Base-by-base conservation (phyloP, 192 early-diverging fungal species). In the Backusella psychrophila region DNA sequence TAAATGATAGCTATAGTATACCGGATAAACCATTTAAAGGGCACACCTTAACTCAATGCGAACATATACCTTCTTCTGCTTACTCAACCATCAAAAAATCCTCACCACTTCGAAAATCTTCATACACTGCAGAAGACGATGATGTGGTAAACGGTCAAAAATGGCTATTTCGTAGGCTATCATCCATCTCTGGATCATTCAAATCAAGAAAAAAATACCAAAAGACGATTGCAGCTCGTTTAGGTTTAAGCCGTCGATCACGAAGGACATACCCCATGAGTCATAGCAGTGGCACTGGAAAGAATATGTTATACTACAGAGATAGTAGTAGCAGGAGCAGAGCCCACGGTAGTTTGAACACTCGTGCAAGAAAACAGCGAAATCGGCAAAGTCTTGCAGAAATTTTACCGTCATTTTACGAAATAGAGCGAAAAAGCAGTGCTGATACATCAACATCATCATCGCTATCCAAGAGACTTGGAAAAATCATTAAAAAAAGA, bases 401-500 rank as follows among this genome's bases (percentile, higher is more conserved):
- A 26, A 63, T 63, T 63, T 63, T 63, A 29, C 56, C 56, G 29
- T 63, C 56, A 63, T 63, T 63, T 26, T 63, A 63, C 9, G 56
- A 63, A 29, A 63, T 63, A 4, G 56, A 63, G n/a, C 21, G 12
- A 29, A 63, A 63, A 63, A 63, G 56, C 56, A 63, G 56, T 14
- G 56, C 56, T 29, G 56, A 63, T 29, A 63, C 56, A 21, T 63
- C 56, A 29, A 63, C 56, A 29, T 63, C 56, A 29, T 63, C 56
- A 63, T 63, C 56, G 0, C 12, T 63, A 63, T 63, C 56, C 9
- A 63, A 63, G 29, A 63, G 56, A 63, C 23, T 63, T 12, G 56
- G 56, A 26, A 63, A 63, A 29, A 63, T 63, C 23, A 63, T 63
- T 63, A 63, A 63, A 63, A 63, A 63, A 63, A 26, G 26, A 63